Base-by-base conservation (phyloP, 2,329 filamentous ascomycete genomes). In the Alternaria atra region DNA sequence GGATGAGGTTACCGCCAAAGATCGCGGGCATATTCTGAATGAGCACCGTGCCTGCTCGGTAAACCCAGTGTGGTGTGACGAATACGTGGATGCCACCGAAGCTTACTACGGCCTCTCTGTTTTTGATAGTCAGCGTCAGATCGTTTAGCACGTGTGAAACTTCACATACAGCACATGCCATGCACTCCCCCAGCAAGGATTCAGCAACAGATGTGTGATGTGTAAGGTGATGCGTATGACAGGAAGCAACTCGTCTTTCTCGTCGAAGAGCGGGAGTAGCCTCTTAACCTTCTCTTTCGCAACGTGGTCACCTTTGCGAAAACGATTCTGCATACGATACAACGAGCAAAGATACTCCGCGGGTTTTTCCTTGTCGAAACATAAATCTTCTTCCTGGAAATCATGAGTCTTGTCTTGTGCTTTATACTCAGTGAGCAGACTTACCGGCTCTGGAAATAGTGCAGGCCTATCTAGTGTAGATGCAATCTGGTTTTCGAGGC, bases 51-150 rank as follows among this genome's bases (percentile, higher is more conserved):
- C 70, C 74, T 8, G 75, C 74, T 47, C 70, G 68, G 55, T 75
- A 77, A 1, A 78, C 75, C 75, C 75, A 78, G 54, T 78, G 73
- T 13, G 75, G 75, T 2, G 75, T 78, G 6, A 75, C 55, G 39
- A 72, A 78, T 5, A 69, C 69, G 61, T 78, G 73, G 7, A 77
- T 69, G 46, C 68, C 67, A 9, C 73, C 74, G 3, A 65, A 60
- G 39, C 69, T 68, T 5, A 78, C 74, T 10, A 76, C 75, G 25
- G 72, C 70, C 53, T 78, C 75, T 25, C 39, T 75, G 63, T 20
- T 50, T 50, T 15, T 42, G 5, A 71, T 60, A 20, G 61, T 65
- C 32, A 39, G 17, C 10, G 25, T 55, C 6, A 10, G 3, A 23
- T 1, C 9, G 20, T 29, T 15, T 12, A 15, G 5, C 2, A 8